Conservation (phyloP, 345 rosid species). For the Erodium maritimum region DNA sequence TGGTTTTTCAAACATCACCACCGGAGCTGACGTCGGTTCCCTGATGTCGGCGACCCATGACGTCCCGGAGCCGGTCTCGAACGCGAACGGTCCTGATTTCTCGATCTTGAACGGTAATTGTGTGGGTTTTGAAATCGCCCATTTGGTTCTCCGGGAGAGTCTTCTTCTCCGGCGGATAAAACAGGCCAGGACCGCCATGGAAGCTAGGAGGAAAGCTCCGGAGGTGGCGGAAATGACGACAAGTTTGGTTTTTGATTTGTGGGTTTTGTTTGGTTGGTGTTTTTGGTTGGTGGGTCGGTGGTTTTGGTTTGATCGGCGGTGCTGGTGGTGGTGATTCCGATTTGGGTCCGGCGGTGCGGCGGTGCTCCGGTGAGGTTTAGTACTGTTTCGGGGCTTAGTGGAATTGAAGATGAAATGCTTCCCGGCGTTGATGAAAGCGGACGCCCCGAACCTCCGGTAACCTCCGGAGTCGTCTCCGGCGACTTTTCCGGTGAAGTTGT, state of each 20-base stretch:
- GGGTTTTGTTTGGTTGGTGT: no score
- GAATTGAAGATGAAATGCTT: slow-evolving; percentile 18
- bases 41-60: slow-evolving; percentile 91
- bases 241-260: no score
- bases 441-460: slow-evolving; percentile 46
- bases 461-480: slow-evolving; percentile 17
- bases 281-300: no score
- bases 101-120: slow-evolving; percentile 57
- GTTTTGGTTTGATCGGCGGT: no score
- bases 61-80: slow-evolving; percentile 80
- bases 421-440: slow-evolving; percentile 58
- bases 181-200: slow-evolving; percentile 14
- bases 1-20: slow-evolving; percentile 76
- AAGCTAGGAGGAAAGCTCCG: slow-evolving; percentile 13
- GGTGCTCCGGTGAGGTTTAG: slow-evolving; percentile 5
- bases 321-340: no score
- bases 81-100: slow-evolving; percentile 81
- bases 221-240: no score
- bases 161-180: slow-evolving; percentile 8
- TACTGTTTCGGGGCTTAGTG: slow-evolving; percentile 25
- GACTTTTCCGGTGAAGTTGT: slow-evolving; percentile 52
- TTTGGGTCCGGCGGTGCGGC: no score
- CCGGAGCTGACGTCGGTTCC: slow-evolving; percentile 76
- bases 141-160: slow-evolving; percentile 52
- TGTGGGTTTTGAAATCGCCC: slow-evolving; percentile 82